Evolutionary conservation across 2,329 filamentous ascomycete species (phyloP), one percentile per base, ranked within the genome.

Genomic region (Alternaria rosae): DNA sequence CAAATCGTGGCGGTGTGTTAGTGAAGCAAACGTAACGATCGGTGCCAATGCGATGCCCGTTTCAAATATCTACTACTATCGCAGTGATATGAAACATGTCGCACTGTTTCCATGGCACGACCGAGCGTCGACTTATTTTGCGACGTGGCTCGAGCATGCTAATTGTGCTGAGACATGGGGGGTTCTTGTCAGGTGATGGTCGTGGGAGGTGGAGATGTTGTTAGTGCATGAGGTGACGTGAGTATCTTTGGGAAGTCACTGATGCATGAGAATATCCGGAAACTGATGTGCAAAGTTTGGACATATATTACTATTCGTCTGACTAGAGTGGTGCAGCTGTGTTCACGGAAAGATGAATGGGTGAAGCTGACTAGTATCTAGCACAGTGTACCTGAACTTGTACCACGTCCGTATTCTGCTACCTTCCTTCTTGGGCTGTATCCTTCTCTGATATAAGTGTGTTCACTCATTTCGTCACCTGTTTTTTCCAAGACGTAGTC

Each of bases 11-110:
- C n/a, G 35, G 35, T 38, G 35, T 38, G 35, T 50, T 35, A 50
- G 28, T 32, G 12, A 50, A 23, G 28, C 17, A 21, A 11, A 30
- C 20, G 17, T n/a, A 11, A 12, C 17, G 2, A 35, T 9, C 20
- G 28, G 12, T 28, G 17, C 20, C 41, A 32, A 35, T 32, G 35
- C 35, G 12, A 23, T 50, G 8, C 47, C 17, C 28, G 53, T 55
- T 55, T 55, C 53, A 55, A 47, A 35, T 28, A 30, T 10, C 26
- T 15, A 13, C 32, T 43, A 30, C 35, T 38, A 50, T 51, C 25
- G 9, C 35, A 38, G 35, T 6, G 0, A 15, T 25, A 50, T 57
- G 54, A 57, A 57, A 51, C 54, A 25, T 57, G 44, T 51, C 54
- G 45, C 54, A 51, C 44, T 17, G 13, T 51, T 15, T 43, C 23